Evolutionary conservation across 208 protist genomes (phyloP), one percentile per base, ranked within the genome.

Genomic region (Naegleria lovaniensis): DNA sequence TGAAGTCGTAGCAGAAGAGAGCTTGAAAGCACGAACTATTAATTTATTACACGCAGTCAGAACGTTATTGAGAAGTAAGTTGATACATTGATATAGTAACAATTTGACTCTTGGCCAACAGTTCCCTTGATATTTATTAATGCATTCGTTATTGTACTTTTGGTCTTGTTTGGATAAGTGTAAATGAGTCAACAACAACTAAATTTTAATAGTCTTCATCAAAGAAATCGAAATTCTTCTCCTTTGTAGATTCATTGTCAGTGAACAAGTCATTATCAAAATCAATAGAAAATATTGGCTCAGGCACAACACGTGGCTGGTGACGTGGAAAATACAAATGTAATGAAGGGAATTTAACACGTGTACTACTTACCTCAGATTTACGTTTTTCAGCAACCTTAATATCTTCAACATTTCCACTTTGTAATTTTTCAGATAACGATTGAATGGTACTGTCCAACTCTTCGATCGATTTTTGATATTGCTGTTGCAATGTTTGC

Each of bases 21-120:
- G 41, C 36, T 22, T 88, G 9, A 88, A 88, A 38, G 39, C 41
- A 19, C 5, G 40, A 58, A 58, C 55, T 38, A 88, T 88, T 39
- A 88, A 88, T 88, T 38, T 88, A 58, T 58, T 88, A 58, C 85
- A 88, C 58, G 85, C 85, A 19, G 85, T 88, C 6, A 88, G 85
- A 36, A 88, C 85, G 11, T 19, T 88, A 38, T 19, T 88, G 22
- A 88, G 85, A 88, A 58, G 83, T 87, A 87, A 83, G 55, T 67
- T 29, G 11, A 67, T 4, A 29, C 1, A 67, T 67, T 29, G 4
- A 29, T 22, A 67, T 22, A 29, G 55, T 15, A 22, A 29, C 55
- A 29, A 67, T 67, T 29, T 29, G 55, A 67, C 5, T 48, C 5
- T 48, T 48, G 43, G 7, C 43, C 43, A 7, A 67, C 22, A 67